phyloP scores from a whole-genome alignment of 139 green algal species.

The Chlamydomonas urium region DNA sequence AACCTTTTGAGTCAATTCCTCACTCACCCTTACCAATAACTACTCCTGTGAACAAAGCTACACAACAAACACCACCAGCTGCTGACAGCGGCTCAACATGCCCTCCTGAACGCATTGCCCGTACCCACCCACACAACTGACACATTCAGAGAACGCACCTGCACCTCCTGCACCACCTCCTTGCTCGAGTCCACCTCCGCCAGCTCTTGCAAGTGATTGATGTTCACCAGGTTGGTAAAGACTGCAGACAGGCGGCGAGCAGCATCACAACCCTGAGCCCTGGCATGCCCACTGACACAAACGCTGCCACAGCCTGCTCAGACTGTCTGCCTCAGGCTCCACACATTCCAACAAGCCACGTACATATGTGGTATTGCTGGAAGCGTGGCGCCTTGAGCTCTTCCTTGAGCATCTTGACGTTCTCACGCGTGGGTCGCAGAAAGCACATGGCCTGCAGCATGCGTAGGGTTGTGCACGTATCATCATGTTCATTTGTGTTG shows the following conservation, averaged over 20 bases:
- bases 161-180: constrained; percentile 69
- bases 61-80: no score
- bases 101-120: no score
- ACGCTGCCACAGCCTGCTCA: no score
- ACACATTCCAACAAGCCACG: constrained; percentile 1
- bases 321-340: no score
- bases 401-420: constrained; percentile 72
- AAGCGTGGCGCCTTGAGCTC: constrained; percentile 85
- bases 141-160: constrained; percentile 42
- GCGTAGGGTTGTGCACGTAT: background rate
- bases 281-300: no score
- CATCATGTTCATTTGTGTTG: background rate
- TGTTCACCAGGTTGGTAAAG: constrained; percentile 9
- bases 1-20: no score
- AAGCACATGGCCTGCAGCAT: constrained; percentile 78
- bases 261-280: no score
- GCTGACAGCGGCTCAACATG: no score
- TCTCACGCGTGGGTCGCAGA: constrained; percentile 83
- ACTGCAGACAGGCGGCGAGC: background rate
- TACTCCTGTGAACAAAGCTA: no score
- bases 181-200: constrained; percentile 78
- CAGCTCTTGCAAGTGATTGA: constrained; percentile 86
- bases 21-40: no score
- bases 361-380: constrained; percentile 64
- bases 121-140: background rate